phyloP scores from a whole-genome alignment of 2,329 filamentous ascomycete genomes.

The Ophiostoma tasmaniense region DNA sequence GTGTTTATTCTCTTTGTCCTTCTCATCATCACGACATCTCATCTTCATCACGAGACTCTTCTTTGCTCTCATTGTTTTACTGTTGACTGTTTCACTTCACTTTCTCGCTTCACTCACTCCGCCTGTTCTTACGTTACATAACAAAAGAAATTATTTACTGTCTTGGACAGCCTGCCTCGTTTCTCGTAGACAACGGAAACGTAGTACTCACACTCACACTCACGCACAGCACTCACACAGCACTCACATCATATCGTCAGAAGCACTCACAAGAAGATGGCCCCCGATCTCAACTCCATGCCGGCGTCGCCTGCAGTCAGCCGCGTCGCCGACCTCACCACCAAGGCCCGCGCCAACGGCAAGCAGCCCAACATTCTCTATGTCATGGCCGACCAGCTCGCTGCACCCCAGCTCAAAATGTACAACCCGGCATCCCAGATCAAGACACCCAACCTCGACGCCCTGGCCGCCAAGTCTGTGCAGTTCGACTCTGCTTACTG shows the following conservation, averaged over 20 bases:
- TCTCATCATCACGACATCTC: not conserved
- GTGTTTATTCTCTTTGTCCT: not conserved
- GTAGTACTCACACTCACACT: conserved; percentile 13
- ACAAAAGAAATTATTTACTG: conserved; percentile 9
- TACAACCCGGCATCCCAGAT: conserved; percentile 84
- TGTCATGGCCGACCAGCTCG: conserved; percentile 95
- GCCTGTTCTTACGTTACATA: conserved; percentile 8
- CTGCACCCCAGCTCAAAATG: conserved; percentile 83
- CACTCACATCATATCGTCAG: no score
- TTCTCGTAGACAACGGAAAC: conserved; percentile 13
- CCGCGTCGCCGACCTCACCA: conserved; percentile 1
- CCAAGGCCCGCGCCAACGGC: not conserved
- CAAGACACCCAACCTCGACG: conserved; percentile 83
- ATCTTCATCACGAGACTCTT: conserved; percentile 1
- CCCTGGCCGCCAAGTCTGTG: conserved; percentile 69
- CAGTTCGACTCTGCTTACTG: conserved; percentile 94
- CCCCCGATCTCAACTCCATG: conserved; percentile 66
- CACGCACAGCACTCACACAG: not conserved
- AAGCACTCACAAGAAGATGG: conserved; percentile 43
- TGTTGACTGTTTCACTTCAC: not conserved
- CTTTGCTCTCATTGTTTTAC: no score
- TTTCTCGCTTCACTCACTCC: conserved; percentile 1
- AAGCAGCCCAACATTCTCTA: conserved; percentile 69
- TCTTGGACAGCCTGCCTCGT: conserved; percentile 17
- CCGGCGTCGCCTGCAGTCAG: conserved; percentile 38